These are phyloP conservation scores for Tulasnella sp. DNA, from an alignment of 768 basidiomycete species.

Conservation along the genomic window DNA sequence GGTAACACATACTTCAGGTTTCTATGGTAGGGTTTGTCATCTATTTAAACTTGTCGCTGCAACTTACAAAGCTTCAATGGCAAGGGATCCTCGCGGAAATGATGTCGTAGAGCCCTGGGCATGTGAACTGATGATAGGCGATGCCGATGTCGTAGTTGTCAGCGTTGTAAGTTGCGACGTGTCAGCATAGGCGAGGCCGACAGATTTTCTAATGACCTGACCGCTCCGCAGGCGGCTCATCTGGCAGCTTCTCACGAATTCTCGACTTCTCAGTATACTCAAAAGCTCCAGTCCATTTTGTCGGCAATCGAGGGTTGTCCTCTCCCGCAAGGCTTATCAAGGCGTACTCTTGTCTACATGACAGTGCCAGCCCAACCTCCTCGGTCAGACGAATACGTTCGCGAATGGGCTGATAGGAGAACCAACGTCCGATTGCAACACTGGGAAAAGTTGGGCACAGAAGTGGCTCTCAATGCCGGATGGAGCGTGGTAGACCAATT, in stretches of 20 bases:
- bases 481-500: conserved; percentile 22
- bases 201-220: background rate
- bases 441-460: background rate
- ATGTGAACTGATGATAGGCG: background rate
- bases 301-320: background rate
- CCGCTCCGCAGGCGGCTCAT: background rate
- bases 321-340: background rate
- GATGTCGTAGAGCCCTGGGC: background rate
- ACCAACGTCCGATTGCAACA: conserved; percentile 20
- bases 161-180: background rate
- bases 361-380: background rate
- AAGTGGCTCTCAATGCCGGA: background rate
- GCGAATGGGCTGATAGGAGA: background rate
- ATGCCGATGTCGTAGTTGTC: background rate
- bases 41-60: background rate
- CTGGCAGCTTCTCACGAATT: background rate
- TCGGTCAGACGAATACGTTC: background rate
- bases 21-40: background rate
- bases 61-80: background rate
- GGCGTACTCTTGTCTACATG: conserved; percentile 2
- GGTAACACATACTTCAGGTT: background rate
- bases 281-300: background rate
- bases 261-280: background rate
- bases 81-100: background rate
- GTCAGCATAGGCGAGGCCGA: too few species aligned